Evolutionary conservation across 2,329 filamentous ascomycete genomes (phyloP), one percentile per base, ranked within the genome.

Genomic region (Colletotrichum theobromicola): DNA sequence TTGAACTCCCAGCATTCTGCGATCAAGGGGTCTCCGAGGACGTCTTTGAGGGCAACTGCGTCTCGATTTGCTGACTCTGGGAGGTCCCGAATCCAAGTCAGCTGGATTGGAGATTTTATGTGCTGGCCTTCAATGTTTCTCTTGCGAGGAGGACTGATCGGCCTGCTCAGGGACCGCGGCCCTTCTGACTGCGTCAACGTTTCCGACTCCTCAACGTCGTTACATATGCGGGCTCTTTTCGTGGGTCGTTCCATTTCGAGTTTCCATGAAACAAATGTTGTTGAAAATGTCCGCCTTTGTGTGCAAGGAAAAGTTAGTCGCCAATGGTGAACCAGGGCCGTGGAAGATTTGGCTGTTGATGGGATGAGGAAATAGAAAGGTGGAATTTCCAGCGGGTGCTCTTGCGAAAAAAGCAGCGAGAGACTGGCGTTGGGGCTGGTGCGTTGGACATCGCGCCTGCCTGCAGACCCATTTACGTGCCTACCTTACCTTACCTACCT

Each of bases 11-110:
- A 94, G 76, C 90, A 91, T 79, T 94, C 91, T 50, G 89, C 88
- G 69, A 97, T 94, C 76, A 95, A 86, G 0, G 94, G 93, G 80
- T 95, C 92, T 1, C 93, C 91, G 2, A 97, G 87, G 7, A 97
- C 87, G 72, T 95, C 93, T 6, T 85, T 84, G 12, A 97, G 85
- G 2, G 87, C 88, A 37, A 96, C 83, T 0, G 94, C 87, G 81
- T 93, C 94, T 28, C 86, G 84, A 83, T 97, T 97, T 75, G 84
- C 83, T 1, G 84, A 81, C 2, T 86, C 82, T 2, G 91, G 86
- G 1, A 96, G 85, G 78, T 94, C 93, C 32, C 86, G 87, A 68
- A 97, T 93, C 74, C 87, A 88, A 0, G 93, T 96, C 16, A 97
- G 89, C 72, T 92, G 91, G 77, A 96, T 90, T 0, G 94, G 94